phyloP scores from a whole-genome alignment of 495 filamentous ascomycete species.

The Rusavskia elegans region DNA sequence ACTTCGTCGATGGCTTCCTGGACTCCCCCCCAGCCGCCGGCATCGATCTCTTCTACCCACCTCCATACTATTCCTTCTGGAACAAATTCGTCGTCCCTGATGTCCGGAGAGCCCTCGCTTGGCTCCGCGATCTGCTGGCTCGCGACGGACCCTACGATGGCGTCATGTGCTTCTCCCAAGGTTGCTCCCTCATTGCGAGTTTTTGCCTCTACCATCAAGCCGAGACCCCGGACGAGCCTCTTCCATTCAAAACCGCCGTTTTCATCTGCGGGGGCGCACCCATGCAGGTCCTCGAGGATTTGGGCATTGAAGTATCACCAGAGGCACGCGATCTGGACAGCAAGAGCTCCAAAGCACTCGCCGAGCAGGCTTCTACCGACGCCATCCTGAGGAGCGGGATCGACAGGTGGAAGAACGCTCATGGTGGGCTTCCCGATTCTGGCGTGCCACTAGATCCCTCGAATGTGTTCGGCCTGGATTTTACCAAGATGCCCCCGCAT shows the following conservation, averaged over 20 bases:
- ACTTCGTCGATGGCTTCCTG: slow-evolving; percentile 40
- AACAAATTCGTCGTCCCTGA: slow-evolving; percentile 17
- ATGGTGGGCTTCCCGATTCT: slow-evolving; percentile 13
- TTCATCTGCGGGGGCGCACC: slow-evolving; percentile 42
- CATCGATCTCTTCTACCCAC: slow-evolving; percentile 34
- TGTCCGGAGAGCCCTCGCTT: slow-evolving; percentile 24
- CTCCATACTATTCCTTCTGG: slow-evolving; percentile 35
- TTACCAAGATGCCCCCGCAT: slow-evolving; percentile 23
- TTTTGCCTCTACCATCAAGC: slow-evolving; percentile 25
- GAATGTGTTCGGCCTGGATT: slow-evolving; percentile 36
- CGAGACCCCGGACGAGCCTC: slow-evolving; percentile 18
- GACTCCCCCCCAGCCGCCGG: slow-evolving; percentile 29
- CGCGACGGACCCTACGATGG: slow-evolving; percentile 43
- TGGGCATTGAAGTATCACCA: slow-evolving; percentile 32
- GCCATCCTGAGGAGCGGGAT: slow-evolving; percentile 15
- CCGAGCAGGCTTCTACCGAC: slow-evolving; percentile 16
- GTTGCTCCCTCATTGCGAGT: slow-evolving; percentile 33
- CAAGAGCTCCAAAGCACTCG: slow-evolving; percentile 14
- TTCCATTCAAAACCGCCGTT: slow-evolving; percentile 41
- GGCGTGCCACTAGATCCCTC: slow-evolving; percentile 5
- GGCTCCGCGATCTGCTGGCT: slow-evolving; percentile 31
- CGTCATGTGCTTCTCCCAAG: slow-evolving; percentile 45
- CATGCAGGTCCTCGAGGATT: slow-evolving; percentile 28
- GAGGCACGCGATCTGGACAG: slow-evolving; percentile 24
- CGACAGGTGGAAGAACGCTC: slow-evolving; percentile 16